Percentiles rank a stretch among this genome's conserved stretches.
phyloP scores from a whole-genome alignment of 2,329 filamentous ascomycete species.

The Alternaria arbusti region DNA sequence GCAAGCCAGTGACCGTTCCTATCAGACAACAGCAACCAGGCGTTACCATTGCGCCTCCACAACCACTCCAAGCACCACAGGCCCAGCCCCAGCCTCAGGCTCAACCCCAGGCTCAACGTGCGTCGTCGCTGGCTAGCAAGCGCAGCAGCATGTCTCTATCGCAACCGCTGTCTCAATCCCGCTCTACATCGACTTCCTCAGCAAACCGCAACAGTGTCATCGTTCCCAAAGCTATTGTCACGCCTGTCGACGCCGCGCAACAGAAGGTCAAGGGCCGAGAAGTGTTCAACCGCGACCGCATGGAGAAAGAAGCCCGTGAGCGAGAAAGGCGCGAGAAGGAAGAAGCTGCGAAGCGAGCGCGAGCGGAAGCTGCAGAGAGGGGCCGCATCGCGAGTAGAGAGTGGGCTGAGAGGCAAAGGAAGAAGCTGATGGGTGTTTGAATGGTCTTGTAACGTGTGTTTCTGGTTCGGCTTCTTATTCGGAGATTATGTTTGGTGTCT shows the following conservation, averaged over 20 bases:
- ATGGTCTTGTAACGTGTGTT: not conserved
- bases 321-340: slow-evolving; percentile 54
- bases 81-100: not conserved
- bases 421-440: slow-evolving; percentile 38
- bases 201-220: slow-evolving; percentile 35
- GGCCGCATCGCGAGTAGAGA: slow-evolving; percentile 53
- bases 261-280: slow-evolving; percentile 52
- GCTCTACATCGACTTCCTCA: slow-evolving; percentile 29
- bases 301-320: slow-evolving; percentile 51
- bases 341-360: slow-evolving; percentile 55
- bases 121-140: slow-evolving; percentile 27
- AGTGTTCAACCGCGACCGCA: slow-evolving; percentile 54
- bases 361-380: slow-evolving; percentile 55
- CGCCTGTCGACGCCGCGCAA: slow-evolving; percentile 38
- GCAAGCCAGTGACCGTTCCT: slow-evolving; percentile 56
- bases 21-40: slow-evolving; percentile 51
- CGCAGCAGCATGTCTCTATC: slow-evolving; percentile 30
- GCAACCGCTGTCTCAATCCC: slow-evolving; percentile 20
- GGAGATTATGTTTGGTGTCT: not conserved
- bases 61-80: slow-evolving; percentile 9
- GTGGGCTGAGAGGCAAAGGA: slow-evolving; percentile 58
- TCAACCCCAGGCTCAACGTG: slow-evolving; percentile 9
- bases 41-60: slow-evolving; percentile 21
- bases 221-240: slow-evolving; percentile 32
- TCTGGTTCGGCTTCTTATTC: not conserved